Base-by-base conservation (phyloP, 2,329 filamentous ascomycete species). In the Hymenoscyphus fraxineus region DNA sequence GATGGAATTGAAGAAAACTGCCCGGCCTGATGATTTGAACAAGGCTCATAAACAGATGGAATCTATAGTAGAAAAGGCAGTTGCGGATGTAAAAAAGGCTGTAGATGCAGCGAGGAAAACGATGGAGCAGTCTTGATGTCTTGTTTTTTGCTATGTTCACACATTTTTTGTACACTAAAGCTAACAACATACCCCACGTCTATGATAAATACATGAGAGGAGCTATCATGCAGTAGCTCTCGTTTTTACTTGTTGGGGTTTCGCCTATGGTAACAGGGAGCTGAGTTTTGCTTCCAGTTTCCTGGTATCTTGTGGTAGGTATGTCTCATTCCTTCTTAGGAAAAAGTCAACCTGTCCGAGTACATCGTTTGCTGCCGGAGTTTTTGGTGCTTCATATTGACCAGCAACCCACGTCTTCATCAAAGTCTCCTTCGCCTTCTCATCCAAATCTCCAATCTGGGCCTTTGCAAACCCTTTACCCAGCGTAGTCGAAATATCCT, bases 21-120 rank as follows among this genome's bases (percentile, higher is more conserved):
- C 70, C n/a, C 69, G 76, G 35, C 73, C 72, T 13, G 77, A 78
- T 73, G 77, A 78, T 68, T 64, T 77, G 58, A 77, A 75, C 65
- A 78, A 75, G 62, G 76, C 73, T 13, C 74, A 75, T 57, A 78
- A 77, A 59, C 73, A 76, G 62, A 73, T 78, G 73, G 77, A 78
- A 66, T 75, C 74, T 62, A 69, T 78, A 51, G 73, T 76, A 9
- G 76, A 77, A 66, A 75, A 73, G 61, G 73, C 66, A 10, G 64
- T 65, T 35, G 68, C 61, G 16, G 74, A 77, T 60, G 70, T 76
- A 1, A 77, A 78, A 68, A 75, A 74, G 64, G 64, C 71, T n/a
- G 73, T 76, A n/a, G 76, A 78, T 35, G 71, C 67, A 3, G 76
- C 75, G 10, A 71, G 71, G 62, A 78, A 78, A 62, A 68, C 62